These are phyloP conservation scores for Drechslerella dactyloides DNA, from an alignment of 2,329 filamentous ascomycete species.

Conservation along the genomic window DNA sequence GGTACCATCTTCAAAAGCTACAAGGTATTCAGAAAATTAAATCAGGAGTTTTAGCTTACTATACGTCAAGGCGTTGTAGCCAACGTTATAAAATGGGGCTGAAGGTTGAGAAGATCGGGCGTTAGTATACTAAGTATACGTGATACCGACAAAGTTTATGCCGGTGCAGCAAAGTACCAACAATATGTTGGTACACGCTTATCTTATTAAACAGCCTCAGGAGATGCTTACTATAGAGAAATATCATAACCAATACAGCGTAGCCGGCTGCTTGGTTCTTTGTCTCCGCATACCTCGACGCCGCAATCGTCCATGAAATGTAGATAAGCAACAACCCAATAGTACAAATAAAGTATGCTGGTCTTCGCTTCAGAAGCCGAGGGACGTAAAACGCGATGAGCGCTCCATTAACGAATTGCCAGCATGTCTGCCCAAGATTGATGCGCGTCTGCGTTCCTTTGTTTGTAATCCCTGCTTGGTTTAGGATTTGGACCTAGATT, in stretches of 20 bases:
- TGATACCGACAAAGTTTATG: too few species aligned
- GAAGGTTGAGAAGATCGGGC: constrained; percentile 57
- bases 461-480: constrained; percentile 61
- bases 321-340: constrained; percentile 58
- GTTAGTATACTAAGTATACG: too few species aligned
- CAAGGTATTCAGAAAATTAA: not conserved
- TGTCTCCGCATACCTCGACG: constrained; percentile 58
- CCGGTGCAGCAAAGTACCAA: too few species aligned
- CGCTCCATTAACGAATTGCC: constrained; percentile 61
- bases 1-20: not conserved
- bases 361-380: constrained; percentile 38
- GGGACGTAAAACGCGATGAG: constrained; percentile 56
- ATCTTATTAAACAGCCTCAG: too few species aligned
- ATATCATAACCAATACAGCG: constrained; percentile 60
- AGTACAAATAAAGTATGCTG: constrained; percentile 55
- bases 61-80: constrained; percentile 71
- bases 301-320: constrained; percentile 59
- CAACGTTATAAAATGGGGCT: constrained; percentile 67
- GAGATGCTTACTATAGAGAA: constrained; percentile 57
- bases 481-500: constrained; percentile 58
- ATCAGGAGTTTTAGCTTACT: constrained; percentile 58
- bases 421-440: constrained; percentile 60
- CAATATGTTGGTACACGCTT: too few species aligned
- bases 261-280: constrained; percentile 57
- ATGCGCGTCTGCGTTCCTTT: constrained; percentile 61